These are phyloP conservation scores for Mortierella sp. DNA, from an alignment of 371 early-diverging fungal genomes.

Conservation along the genomic window DNA sequence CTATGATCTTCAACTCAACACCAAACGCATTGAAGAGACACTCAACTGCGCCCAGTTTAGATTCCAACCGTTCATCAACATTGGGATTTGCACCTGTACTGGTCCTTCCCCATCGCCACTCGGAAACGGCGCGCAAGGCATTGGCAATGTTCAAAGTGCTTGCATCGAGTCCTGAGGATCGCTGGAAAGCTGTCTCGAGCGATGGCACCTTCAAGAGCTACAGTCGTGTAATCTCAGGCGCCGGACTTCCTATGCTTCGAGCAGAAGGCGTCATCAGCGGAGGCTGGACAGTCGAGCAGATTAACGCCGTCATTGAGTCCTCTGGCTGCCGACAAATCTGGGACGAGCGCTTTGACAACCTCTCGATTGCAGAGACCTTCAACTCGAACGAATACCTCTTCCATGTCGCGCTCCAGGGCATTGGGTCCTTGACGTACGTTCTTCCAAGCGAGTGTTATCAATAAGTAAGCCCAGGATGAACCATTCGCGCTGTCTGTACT, in stretches of 20 bases:
- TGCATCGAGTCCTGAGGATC: constrained; percentile 57
- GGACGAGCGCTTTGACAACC: constrained; percentile 70
- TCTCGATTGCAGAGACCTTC: constrained; percentile 66
- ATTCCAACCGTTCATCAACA: constrained; percentile 39
- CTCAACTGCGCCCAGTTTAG: constrained; percentile 45
- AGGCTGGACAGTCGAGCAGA: constrained; percentile 70
- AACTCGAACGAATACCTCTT: constrained; percentile 73
- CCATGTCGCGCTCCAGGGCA: constrained; percentile 63
- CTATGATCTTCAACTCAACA: constrained; percentile 1
- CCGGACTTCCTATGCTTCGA: constrained; percentile 66
- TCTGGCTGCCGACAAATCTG: constrained; percentile 53
- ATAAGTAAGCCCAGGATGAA: not conserved
- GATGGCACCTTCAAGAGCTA: constrained; percentile 64
- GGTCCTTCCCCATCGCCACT: constrained; percentile 48
- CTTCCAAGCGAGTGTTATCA: constrained; percentile 7
- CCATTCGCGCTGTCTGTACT: not conserved
- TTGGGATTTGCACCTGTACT: constrained; percentile 33
- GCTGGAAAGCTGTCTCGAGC: constrained; percentile 67
- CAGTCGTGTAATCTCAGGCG: constrained; percentile 62
- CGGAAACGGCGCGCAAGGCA: constrained; percentile 46
- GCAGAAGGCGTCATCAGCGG: constrained; percentile 63
- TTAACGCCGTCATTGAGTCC: constrained; percentile 50
- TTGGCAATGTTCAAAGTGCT: constrained; percentile 61
- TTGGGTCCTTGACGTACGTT: constrained; percentile 64
- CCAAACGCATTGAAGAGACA: constrained; percentile 42